Base-by-base conservation (phyloP, 257 asterid genomes). In the Gardenia jasminoides region DNA sequence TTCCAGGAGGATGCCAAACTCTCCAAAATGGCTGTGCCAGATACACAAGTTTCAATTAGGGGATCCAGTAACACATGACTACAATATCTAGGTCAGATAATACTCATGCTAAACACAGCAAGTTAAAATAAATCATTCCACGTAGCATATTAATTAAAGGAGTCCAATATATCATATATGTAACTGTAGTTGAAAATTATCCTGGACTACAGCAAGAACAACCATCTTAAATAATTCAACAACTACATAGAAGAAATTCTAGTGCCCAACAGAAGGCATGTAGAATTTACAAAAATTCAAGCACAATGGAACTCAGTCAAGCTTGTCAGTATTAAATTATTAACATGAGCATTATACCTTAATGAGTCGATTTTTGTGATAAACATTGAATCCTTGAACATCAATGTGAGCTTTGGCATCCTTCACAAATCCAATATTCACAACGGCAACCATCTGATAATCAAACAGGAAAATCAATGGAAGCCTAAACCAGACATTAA, bases 341-440 rank as follows among this genome's bases (percentile, higher is more conserved):
- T 26, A 26, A 71, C 36, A 48, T 2, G 10, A 26, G 26, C 3
- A 77, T 79, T 75, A 70, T 43, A 96, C 99, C 98, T 96, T 96
- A 74, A 96, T 93, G 71, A 96, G 99, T 67, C 99, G 88, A 78
- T 96, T 96, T 89, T 93, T 93, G 88, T 96, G 99, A 83, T 96
- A 96, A 43, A 96, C 99, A 78, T 96, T 96, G 84, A 96, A 96
- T 61, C 99, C 99, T 86, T 93, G 98, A 80, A 96, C 99, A 88
- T 96, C 99, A 83, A 96, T 90, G 81, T 96, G 99, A 65, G 89
- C 84, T 83, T 85, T 88, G 58, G 98, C 99, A 83, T 96, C 99
- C 90, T 93, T 96, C 75, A 96, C 99, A 84, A 96, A 96, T 64
- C 99, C 99, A 89, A 96, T 89, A 75, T 94, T 93, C 50, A 96